Base-by-base conservation (phyloP, 2,329 filamentous ascomycete species). In the Plenodomus lindquistii region DNA sequence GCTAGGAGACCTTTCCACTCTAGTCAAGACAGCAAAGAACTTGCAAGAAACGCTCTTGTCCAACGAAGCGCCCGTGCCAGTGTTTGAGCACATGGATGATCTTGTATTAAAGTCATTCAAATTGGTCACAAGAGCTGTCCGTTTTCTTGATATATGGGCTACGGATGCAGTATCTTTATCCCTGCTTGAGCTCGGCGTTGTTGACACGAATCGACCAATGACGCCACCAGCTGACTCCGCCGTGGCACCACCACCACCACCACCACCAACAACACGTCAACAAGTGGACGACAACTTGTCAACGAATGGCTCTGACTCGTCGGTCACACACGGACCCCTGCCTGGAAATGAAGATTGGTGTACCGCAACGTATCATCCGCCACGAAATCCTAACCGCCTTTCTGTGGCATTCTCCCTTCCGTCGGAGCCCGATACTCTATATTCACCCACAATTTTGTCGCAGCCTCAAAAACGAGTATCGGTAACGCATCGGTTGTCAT, bases 51-150 rank as follows among this genome's bases (percentile, higher is more conserved):
- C 84, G 54, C 85, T 89, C 48, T 68, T 72, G 49, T 42, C 55
- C n/a, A 61, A 63, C 20, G 54, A 61, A 11, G 48, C 61, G 24
- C 57, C 63, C 13, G 76, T 79, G 0, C 69, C 75, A 0, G 78
- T 88, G 11, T 90, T 90, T 63, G 84, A 88, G 60, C 83, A 93
- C 48, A 83, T 97, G 48, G 93, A 97, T 65, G 89, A 96, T 69
- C 91, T 97, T 83, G 88, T 97, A 19, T 77, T 96, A 44, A 94
- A 92, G 71, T 92, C 92, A 0, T 97, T 96, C 77, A 91, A 89
- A 67, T 91, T 97, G 43, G 89, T 96, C n/a, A 93, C 87, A 40
- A 86, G 93, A 62, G 91, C 89, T 13, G 91, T 97, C 20, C 83
- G 87, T 37, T 97, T 99, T 65, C 80, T 96, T 36, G 94, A 99